Percentiles rank a stretch among this genome's conserved stretches.
Conservation (phyloP, 768 basidiomycete genomes). For the Coprinopsis cinerea region DNA sequence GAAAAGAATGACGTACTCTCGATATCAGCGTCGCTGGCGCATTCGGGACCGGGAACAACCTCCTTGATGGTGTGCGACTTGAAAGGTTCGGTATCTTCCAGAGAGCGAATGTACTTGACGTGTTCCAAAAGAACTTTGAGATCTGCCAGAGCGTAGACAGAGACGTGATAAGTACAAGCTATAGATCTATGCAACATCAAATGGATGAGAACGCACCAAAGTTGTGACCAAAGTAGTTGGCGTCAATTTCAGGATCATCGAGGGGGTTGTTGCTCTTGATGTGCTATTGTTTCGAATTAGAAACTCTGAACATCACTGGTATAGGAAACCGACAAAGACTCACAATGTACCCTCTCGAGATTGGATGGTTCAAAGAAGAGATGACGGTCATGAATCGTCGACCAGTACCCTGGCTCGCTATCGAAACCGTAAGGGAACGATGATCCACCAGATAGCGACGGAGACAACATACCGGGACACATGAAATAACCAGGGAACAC, state of each 20-base stretch:
- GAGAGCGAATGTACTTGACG: slow-evolving; percentile 25
- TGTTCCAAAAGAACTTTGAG: slow-evolving; percentile 27
- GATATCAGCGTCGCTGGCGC: slow-evolving; percentile 29
- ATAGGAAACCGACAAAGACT: slow-evolving; percentile 18
- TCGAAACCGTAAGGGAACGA: not conserved
- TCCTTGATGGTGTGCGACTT: slow-evolving; percentile 19
- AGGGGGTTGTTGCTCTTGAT: slow-evolving; percentile 26
- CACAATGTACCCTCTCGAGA: slow-evolving; percentile 12
- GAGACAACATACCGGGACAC: not conserved
- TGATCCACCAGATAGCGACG: not conserved
- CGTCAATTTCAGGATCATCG: slow-evolving; percentile 33
- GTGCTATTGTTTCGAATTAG: slow-evolving; percentile 18
- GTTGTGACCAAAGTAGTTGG: slow-evolving; percentile 36
- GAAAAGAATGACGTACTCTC: slow-evolving; percentile 15
- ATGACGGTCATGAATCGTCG: slow-evolving; percentile 10
- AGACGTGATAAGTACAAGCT: too few relatives aligned
- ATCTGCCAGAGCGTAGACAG: slow-evolving; percentile 17
- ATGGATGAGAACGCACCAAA: slow-evolving; percentile 27
- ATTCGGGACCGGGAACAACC: slow-evolving; percentile 27
- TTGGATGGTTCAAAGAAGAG: slow-evolving; percentile 7
- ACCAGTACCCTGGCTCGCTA: slow-evolving; percentile 9
- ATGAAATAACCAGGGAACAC: slow-evolving; percentile 18
- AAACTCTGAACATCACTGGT: slow-evolving; percentile 5
- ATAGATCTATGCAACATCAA: not conserved
- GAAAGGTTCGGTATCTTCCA: slow-evolving; percentile 23